These are phyloP conservation scores for Benincasa hispida DNA, from an alignment of 306 rosid species.

Conservation along the genomic window DNA sequence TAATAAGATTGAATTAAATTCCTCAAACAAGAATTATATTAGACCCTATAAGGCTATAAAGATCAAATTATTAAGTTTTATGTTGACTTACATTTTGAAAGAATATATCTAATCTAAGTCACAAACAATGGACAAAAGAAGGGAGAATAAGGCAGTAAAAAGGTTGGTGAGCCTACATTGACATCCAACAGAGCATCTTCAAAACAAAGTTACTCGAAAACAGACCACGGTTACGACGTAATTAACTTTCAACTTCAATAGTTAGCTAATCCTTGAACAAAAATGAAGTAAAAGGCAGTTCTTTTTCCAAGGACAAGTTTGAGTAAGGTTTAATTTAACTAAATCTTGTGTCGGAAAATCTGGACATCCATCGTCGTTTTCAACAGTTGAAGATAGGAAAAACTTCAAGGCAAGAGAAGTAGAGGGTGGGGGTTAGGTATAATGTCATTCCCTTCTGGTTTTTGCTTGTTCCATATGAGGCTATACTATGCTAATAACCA, in stretches of 20 bases:
- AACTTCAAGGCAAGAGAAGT: not conserved
- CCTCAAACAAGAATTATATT: not conserved
- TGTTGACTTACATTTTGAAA: not conserved
- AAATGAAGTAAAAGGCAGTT: not conserved
- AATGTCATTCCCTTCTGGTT: not conserved
- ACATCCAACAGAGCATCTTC: not conserved
- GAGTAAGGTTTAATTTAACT: not conserved
- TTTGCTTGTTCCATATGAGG: conserved; percentile 1
- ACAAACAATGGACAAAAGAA: not conserved
- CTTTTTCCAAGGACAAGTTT: not conserved
- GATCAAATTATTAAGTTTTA: not conserved
- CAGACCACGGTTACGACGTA: not conserved
- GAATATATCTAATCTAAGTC: not conserved
- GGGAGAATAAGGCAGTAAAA: not conserved
- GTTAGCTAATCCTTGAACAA: not conserved
- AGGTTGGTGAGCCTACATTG: not conserved
- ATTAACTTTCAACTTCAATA: not conserved
- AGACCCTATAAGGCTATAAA: not conserved
- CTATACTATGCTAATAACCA: not conserved
- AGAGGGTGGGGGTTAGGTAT: not conserved
- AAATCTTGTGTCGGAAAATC: not conserved
- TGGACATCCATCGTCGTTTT: not conserved
- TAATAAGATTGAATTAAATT: not conserved
- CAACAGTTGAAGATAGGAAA: conserved; percentile 3
- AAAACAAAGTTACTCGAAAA: not conserved